phyloP scores from a whole-genome alignment of 1,284 basidiomycete genomes.

The Caloboletus firmus region DNA sequence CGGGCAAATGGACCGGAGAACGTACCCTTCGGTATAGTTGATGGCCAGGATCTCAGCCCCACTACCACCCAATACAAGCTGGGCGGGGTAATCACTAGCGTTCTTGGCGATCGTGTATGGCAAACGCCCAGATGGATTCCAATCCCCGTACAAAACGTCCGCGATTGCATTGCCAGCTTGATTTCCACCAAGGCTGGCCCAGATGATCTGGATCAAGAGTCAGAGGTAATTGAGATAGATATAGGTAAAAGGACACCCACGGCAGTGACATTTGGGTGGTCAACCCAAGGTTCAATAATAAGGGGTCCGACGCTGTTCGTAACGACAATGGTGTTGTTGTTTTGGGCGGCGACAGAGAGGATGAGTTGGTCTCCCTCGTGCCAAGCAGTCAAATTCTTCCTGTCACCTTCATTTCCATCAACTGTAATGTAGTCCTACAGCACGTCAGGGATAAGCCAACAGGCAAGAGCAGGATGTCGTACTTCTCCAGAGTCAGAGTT shows the following conservation, averaged over 20 bases:
- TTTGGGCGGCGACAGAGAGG: slow-evolving; percentile 35
- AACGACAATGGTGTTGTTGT: slow-evolving; percentile 59
- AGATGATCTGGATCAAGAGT: slow-evolving; percentile 35
- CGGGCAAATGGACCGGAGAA: not conserved
- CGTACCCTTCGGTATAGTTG: slow-evolving; percentile 43
- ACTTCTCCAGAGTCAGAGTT: slow-evolving; percentile 44
- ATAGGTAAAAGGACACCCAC: slow-evolving; percentile 12
- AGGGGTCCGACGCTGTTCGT: slow-evolving; percentile 55
- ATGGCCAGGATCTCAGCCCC: slow-evolving; percentile 32
- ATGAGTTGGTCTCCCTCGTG: slow-evolving; percentile 51
- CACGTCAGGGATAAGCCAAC: slow-evolving; percentile 6
- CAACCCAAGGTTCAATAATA: slow-evolving; percentile 52
- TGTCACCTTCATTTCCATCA: slow-evolving; percentile 47
- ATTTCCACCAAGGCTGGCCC: slow-evolving; percentile 59
- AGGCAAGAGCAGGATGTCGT: not conserved
- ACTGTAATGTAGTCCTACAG: slow-evolving; percentile 53
- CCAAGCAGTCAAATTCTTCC: slow-evolving; percentile 60
- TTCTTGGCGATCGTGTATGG: slow-evolving; percentile 61
- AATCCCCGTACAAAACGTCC: slow-evolving; percentile 49
- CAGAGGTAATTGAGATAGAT: not conserved
- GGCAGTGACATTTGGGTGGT: slow-evolving; percentile 53
- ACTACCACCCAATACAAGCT: slow-evolving; percentile 30
- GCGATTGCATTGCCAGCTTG: slow-evolving; percentile 47
- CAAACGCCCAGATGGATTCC: slow-evolving; percentile 56
- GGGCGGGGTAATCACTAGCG: slow-evolving; percentile 35